Base-by-base conservation (phyloP, 148 eudicot genomes). In the Arbutus unedo region DNA sequence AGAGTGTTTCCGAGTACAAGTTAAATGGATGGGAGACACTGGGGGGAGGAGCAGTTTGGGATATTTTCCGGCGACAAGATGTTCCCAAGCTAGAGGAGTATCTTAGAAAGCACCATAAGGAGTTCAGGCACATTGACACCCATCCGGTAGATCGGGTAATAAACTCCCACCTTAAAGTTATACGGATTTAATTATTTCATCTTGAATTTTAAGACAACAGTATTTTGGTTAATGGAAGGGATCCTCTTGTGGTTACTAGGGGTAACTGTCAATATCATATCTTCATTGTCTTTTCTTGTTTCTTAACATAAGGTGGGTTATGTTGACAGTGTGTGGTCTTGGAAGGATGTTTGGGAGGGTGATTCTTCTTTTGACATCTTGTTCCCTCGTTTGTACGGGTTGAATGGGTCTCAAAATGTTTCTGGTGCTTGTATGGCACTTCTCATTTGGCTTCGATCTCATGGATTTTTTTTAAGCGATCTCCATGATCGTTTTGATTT, bases 31-130 rank as follows among this genome's bases (percentile, higher is more conserved):
- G 81, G 56, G 85, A 83, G 62, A 48, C 45, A 48, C 31, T 2
- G 0, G 79, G 84, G 53, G 93, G 89, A 64, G 98, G 96, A 81
- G 98, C 94, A 73, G 79, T 94, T 31, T 94, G 94, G 98, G 94
- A 94, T 66, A 91, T 94, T 38, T 94, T 92, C 43, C 85, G 93
- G 60, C 83, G 94, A 80, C 81, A 93, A 86, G 94, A 94, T 88
- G 90, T 88, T 49, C 88, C 89, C 60, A 89, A 90, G 89, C 91
- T 94, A 72, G 84, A 89, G 83, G 93, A 94, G 49, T 94, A 89
- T 84, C 89, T 92, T 67, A 81, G 81, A 54, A 87, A 86, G 80
- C 94, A 92, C 87, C 87, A 81, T 60, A 81, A 86, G 56, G 94
- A 94, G 84, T 94, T 94, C 85, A 88, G 94, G 86, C 93, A 94